Evolutionary conservation across 805 yeast genomes (phyloP).

Genomic region (Candida namnaoensis): DNA sequence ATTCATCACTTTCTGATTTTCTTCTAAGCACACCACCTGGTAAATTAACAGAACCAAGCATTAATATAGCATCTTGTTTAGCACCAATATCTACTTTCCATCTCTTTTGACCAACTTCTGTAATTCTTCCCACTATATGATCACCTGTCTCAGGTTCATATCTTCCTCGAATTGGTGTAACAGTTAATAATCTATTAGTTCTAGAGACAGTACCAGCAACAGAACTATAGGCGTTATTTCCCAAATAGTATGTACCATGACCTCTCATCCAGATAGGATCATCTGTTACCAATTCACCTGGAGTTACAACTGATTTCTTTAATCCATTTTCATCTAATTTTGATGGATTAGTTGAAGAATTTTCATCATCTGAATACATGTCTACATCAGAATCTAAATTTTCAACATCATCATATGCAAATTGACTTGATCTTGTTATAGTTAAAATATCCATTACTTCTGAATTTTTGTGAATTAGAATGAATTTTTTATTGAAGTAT

Average conservation of each 20-base stretch:
- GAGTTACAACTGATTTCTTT: slow-evolving; percentile 59
- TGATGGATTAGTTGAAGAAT: slow-evolving; percentile 19
- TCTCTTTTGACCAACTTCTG: slow-evolving; percentile 87
- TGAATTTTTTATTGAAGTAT: background rate
- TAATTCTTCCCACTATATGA: slow-evolving; percentile 87
- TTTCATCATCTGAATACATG: slow-evolving; percentile 20
- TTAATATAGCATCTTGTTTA: slow-evolving; percentile 83
- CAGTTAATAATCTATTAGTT: slow-evolving; percentile 82
- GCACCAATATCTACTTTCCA: slow-evolving; percentile 98
- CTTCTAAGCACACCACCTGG: slow-evolving; percentile 97
- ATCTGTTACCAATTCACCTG: slow-evolving; percentile 93
- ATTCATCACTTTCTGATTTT: slow-evolving; percentile 90
- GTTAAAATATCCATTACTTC: slow-evolving; percentile 5
- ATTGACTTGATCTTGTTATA: slow-evolving; percentile 5
- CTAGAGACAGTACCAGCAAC: slow-evolving; percentile 87
- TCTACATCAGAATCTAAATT: slow-evolving; percentile 29
- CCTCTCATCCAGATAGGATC: slow-evolving; percentile 99
- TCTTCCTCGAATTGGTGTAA: slow-evolving; percentile 77
- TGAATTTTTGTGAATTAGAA: too few species aligned
- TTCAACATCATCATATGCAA: slow-evolving; percentile 7
- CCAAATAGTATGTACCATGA: slow-evolving; percentile 85
- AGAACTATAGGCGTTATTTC: slow-evolving; percentile 73
- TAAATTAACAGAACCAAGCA: slow-evolving; percentile 91
- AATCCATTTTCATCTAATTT: slow-evolving; percentile 19
- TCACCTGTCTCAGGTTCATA: slow-evolving; percentile 95